Evolutionary conservation across 192 early-diverging fungal species (phyloP).

Genomic region (Backusella westeae): DNA sequence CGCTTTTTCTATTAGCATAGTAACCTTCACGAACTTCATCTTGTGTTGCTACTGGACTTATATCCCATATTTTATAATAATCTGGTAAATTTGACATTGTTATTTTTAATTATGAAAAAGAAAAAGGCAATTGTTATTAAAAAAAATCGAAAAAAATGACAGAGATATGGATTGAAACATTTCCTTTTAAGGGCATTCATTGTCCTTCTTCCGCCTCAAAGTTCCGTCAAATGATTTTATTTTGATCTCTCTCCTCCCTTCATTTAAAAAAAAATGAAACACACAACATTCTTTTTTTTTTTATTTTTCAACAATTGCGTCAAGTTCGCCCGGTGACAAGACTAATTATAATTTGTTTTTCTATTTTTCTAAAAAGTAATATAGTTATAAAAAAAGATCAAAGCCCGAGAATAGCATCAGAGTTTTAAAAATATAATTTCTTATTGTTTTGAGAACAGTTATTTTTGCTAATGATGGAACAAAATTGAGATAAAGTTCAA

Average conservation of each 20-base stretch:
- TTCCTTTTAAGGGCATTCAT: background rate
- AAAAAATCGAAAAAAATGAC: background rate
- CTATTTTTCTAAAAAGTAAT: background rate
- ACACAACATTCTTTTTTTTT: background rate
- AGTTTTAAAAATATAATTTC: background rate
- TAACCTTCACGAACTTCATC: constrained; percentile 35
- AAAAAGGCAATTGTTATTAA: background rate
- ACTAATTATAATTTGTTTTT: background rate
- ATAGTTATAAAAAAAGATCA: background rate
- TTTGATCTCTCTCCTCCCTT: background rate
- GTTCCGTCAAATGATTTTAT: background rate
- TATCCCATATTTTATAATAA: constrained; percentile 30
- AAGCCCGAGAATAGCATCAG: background rate
- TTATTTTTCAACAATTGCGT: background rate
- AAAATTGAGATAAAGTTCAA: background rate
- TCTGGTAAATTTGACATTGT: constrained; percentile 29
- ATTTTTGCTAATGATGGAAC: background rate
- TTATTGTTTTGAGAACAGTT: background rate
- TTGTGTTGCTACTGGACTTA: constrained; percentile 16
- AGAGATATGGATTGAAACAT: background rate
- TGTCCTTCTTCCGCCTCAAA: background rate
- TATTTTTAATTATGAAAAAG: background rate
- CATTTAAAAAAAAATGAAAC: background rate
- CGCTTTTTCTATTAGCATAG: background rate
- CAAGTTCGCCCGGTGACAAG: too few relatives aligned